Evolutionary conservation across 2,329 filamentous ascomycete species (phyloP), one percentile per base, ranked within the genome.

Genomic region (Alternaria dauci): DNA sequence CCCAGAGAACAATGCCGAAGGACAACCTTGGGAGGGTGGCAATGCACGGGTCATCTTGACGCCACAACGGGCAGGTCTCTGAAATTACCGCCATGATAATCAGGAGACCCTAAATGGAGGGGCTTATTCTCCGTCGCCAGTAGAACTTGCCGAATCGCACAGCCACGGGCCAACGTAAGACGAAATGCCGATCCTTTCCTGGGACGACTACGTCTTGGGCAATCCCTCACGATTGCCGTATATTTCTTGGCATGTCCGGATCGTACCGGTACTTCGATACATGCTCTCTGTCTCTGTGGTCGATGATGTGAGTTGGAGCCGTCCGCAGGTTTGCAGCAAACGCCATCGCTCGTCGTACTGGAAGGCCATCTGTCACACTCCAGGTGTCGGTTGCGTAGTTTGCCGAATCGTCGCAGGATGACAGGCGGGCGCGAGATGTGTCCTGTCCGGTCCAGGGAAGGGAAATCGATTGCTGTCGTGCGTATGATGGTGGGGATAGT

Each of bases 151-250:
- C 41, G 34, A 42, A 39, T 48, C 42, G 42, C 36, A 42, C 48
- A 58, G 50, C 54, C 47, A 52, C 47, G 38, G 47, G 28, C 55
- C 39, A 39, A 30, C 48, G 47, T 61, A 47, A 52, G 53, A 60
- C 55, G 47, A 4, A 18, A 12, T 58, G 68, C 66, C 61, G 68
- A 72, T 70, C 70, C 30, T 70, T 58, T 55, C 68, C 58, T 25
- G 62, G 56, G 47, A 55, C 50, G 59, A 55, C 51, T 32, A 42
- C 36, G 47, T 18, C 46, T 25, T 14, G 41, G 47, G 20, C 53
- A 52, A 38, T 64, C 54, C 50, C 58, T 66, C 65, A 59, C 61
- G 64, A 70, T 69, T 62, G 53, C 58, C 67, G 43, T 58, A 44
- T 55, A 52, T 38, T 53, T 43, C 65, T 69, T 71, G 67, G 70